A percentile compares a stretch with the other conserved stretches of the same genome.
Conservation (phyloP, 139 green algal genomes). For the Chlamydomonas sphaeroides region DNA sequence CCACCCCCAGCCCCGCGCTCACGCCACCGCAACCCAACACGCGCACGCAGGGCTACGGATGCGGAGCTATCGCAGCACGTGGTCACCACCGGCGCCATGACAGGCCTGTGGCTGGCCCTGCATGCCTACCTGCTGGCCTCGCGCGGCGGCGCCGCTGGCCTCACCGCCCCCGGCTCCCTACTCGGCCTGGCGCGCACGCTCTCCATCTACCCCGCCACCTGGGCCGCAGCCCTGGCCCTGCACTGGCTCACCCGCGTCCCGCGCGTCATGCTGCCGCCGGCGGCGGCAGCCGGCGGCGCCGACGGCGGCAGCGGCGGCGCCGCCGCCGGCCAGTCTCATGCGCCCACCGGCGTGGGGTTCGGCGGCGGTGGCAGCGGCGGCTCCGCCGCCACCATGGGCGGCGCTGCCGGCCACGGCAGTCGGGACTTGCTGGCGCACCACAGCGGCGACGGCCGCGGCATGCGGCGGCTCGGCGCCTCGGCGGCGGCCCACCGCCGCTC, state of each 20-base stretch:
- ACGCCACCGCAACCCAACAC: no score
- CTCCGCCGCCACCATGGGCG: no score
- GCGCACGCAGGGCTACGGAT: neutral
- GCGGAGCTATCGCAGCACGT: neutral
- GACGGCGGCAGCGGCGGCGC: no score
- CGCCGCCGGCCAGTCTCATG: no score
- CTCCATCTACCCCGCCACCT: neutral
- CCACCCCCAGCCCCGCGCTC: no score
- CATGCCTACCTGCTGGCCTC: constrained; percentile 5
- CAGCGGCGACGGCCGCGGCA: no score
- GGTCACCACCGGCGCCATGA: neutral
- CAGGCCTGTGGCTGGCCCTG: neutral
- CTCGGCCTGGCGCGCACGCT: neutral
- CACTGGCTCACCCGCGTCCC: neutral
- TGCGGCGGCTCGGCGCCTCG: no score
- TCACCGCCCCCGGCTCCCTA: neutral
- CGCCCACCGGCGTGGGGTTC: no score
- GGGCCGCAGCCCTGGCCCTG: neutral
- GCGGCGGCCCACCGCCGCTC: no score
- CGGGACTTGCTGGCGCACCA: no score
- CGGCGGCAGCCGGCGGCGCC: neutral
- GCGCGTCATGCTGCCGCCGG: neutral
- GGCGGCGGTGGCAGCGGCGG: no score
- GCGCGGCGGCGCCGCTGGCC: neutral
- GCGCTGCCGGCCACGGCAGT: no score